Evolutionary conservation across 1,139 yeast genomes (phyloP).

Genomic region (Tardiomyces blankii): DNA sequence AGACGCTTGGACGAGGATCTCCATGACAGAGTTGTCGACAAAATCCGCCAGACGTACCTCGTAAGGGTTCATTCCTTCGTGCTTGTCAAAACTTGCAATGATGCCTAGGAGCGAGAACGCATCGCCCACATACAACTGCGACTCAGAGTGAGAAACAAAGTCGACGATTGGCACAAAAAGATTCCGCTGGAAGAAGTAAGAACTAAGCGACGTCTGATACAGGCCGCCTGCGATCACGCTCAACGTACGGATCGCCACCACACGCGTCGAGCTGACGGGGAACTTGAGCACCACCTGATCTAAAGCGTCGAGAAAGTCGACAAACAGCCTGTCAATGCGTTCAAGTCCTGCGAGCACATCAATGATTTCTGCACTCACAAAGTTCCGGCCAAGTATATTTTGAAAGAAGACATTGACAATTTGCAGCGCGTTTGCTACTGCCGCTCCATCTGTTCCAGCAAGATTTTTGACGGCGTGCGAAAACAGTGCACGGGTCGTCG

Average conservation of each 20-base stretch:
- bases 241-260: constrained; percentile 23
- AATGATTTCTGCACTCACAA: constrained; percentile 23
- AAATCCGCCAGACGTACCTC: constrained; percentile 29
- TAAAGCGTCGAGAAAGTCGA: constrained; percentile 18
- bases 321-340: constrained; percentile 22
- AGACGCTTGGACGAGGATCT: constrained; percentile 19
- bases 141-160: constrained; percentile 16
- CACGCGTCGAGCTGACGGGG: constrained; percentile 2
- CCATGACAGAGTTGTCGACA: constrained; percentile 28
- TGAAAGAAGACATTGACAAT: constrained; percentile 21
- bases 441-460: constrained; percentile 4
- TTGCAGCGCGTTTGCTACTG: constrained; percentile 5
- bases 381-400: constrained; percentile 19
- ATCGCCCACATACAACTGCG: constrained; percentile 18
- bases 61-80: constrained; percentile 28
- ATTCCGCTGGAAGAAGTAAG: constrained; percentile 26
- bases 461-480: constrained; percentile 17
- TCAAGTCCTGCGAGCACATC: constrained; percentile 27
- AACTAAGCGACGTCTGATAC: constrained; percentile 23
- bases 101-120: constrained; percentile 29
- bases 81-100: constrained; percentile 26
- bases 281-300: constrained; percentile 12
- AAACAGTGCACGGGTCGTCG: constrained; percentile 18
- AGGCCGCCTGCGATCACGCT: constrained; percentile 25
- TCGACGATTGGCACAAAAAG: constrained; percentile 27